These are phyloP conservation scores for Phytophthora pini DNA, from an alignment of 352 stramenopile genomes.

Conservation along the genomic window DNA sequence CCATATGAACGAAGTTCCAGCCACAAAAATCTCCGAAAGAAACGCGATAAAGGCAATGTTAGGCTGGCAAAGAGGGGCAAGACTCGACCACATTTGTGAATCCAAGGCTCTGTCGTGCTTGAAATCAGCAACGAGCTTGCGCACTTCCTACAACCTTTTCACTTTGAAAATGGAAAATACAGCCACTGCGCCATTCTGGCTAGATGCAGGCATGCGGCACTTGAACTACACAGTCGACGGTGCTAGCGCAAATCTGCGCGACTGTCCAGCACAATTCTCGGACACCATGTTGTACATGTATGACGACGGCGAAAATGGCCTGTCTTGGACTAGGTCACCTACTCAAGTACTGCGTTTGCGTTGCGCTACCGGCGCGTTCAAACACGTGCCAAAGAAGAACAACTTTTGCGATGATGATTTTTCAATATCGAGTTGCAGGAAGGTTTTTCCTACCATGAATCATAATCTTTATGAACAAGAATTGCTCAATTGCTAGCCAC, in stretches of 20 bases:
- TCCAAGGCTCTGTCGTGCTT: constrained; percentile 5
- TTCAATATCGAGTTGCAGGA: neutral
- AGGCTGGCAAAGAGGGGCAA: constrained; percentile 1
- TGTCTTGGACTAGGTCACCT: constrained; percentile 11
- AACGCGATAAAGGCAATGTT: constrained; percentile 8
- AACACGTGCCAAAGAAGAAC: constrained; percentile 9
- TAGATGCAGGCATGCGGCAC: neutral
- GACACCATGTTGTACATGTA: constrained; percentile 9
- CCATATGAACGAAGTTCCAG: constrained; percentile 23
- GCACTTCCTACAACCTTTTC: constrained; percentile 7
- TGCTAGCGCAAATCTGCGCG: constrained; percentile 12
- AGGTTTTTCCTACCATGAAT: too few species aligned
- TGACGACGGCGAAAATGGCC: constrained; percentile 6
- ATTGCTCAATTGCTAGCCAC: too few species aligned
- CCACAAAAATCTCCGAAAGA: constrained; percentile 16
- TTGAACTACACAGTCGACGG: constrained; percentile 10
- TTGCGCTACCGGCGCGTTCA: constrained; percentile 3
- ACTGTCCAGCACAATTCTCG: constrained; percentile 7
- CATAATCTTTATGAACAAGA: too few species aligned
- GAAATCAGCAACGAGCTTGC: constrained; percentile 7
- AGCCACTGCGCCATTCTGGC: constrained; percentile 7
- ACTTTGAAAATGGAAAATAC: constrained; percentile 19
- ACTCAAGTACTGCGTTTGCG: too few species aligned
- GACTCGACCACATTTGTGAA: constrained; percentile 1
- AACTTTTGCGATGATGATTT: constrained; percentile 19